A percentile compares a stretch with the other conserved stretches of the same genome.
phyloP scores from a whole-genome alignment of 2,329 filamentous ascomycete genomes.

The Graphilbum fragrans region DNA sequence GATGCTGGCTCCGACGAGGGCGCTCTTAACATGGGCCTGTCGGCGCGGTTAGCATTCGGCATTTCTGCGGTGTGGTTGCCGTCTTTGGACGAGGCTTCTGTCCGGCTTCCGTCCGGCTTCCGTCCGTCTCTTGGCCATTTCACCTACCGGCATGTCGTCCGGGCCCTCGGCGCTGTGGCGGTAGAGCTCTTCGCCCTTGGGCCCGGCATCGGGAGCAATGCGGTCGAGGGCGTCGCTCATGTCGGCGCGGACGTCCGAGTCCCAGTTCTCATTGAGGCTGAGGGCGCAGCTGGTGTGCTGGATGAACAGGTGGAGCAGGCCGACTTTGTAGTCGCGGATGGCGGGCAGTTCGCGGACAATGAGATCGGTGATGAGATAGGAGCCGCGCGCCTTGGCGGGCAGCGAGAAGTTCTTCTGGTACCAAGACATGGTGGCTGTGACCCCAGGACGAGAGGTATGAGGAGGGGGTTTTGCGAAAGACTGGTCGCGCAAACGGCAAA shows the following conservation, averaged over 20 bases:
- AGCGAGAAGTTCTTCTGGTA: conserved; percentile 77
- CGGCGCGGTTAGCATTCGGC: too few relatives aligned
- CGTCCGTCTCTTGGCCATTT: background rate
- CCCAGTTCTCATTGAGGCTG: conserved; percentile 86
- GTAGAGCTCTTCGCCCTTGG: conserved; percentile 63
- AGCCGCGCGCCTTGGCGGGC: conserved; percentile 64
- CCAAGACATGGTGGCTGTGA: conserved; percentile 52
- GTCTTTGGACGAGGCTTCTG: too few relatives aligned
- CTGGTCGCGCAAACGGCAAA: too few relatives aligned
- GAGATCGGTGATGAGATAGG: conserved; percentile 77
- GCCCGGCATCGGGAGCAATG: conserved; percentile 68
- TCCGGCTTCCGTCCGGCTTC: background rate
- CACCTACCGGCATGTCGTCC: conserved; percentile 83
- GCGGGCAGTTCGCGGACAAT: conserved; percentile 64
- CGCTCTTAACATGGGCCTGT: conserved; percentile 84
- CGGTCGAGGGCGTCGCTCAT: conserved; percentile 91
- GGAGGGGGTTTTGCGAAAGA: background rate
- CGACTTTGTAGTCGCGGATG: conserved; percentile 71
- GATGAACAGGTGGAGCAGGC: conserved; percentile 78
- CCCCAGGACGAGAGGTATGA: conserved; percentile 4
- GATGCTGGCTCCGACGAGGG: conserved; percentile 77
- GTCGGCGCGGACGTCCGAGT: conserved; percentile 73
- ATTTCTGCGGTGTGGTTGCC: too few relatives aligned
- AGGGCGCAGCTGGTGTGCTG: conserved; percentile 92
- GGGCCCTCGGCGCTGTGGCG: conserved; percentile 71